Evolutionary conservation across 2,329 filamentous ascomycete genomes (phyloP).

Genomic region (Hypoxylon sp.): DNA sequence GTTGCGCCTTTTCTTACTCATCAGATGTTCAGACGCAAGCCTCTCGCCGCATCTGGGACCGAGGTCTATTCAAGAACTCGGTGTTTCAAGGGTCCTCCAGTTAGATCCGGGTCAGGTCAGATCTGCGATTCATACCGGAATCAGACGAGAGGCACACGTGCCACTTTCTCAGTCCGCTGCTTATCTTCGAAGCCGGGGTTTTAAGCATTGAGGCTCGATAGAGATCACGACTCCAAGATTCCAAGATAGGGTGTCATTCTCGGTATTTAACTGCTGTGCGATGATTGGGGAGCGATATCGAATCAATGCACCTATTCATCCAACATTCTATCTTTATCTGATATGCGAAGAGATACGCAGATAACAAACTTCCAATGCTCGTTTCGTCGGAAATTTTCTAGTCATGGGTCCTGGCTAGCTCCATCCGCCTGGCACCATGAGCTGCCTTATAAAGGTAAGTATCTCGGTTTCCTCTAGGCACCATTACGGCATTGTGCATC

Average conservation of each 20-base stretch:
- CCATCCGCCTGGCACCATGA: constrained; percentile 17
- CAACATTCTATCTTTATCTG: background rate
- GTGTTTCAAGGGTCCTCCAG: constrained; percentile 23
- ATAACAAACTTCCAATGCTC: constrained; percentile 6
- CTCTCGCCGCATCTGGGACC: constrained; percentile 25
- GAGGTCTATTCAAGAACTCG: constrained; percentile 30
- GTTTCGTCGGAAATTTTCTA: constrained; percentile 17
- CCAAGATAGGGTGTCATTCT: background rate
- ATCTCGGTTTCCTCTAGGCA: constrained; percentile 18
- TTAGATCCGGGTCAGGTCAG: constrained; percentile 16
- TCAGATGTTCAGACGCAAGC: background rate
- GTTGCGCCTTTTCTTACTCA: constrained; percentile 5
- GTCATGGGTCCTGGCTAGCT: constrained; percentile 10
- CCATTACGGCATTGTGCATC: constrained; percentile 40
- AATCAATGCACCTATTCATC: background rate
- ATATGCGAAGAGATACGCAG: constrained; percentile 5
- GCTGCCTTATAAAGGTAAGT: constrained; percentile 29
- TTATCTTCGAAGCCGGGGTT: constrained; percentile 6
- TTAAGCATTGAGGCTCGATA: constrained; percentile 10
- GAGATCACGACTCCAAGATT: background rate
- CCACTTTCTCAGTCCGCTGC: constrained; percentile 8
- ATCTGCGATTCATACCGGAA: constrained; percentile 31
- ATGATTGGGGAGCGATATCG: background rate
- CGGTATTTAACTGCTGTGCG: background rate
- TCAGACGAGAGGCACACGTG: constrained; percentile 34